phyloP scores from a whole-genome alignment of 2,329 filamentous ascomycete species.

The Neofusicoccum ribis region DNA sequence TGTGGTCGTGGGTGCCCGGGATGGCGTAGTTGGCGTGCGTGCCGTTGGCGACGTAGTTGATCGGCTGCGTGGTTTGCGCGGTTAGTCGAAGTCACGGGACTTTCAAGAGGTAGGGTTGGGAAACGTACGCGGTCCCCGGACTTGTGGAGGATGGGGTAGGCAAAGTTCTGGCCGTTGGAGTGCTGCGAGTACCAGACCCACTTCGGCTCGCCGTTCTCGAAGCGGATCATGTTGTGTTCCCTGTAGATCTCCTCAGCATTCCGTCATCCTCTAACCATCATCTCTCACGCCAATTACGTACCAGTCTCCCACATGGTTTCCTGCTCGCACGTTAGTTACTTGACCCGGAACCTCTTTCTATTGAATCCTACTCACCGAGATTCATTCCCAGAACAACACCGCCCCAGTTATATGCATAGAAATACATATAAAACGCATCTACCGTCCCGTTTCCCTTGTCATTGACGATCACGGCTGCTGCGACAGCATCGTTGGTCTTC shows the following conservation, averaged over 20 bases:
- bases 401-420: constrained; percentile 59
- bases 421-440: constrained; percentile 66
- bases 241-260: constrained; percentile 31
- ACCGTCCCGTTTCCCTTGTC: constrained; percentile 55
- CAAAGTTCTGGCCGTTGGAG: constrained; percentile 62
- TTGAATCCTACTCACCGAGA: constrained; percentile 25
- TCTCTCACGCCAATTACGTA: constrained; percentile 24
- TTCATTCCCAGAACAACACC: constrained; percentile 51
- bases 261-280: too few relatives aligned
- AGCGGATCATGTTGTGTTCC: constrained; percentile 69
- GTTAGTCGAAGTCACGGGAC: too few relatives aligned
- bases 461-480: constrained; percentile 57
- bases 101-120: background rate
- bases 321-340: constrained; percentile 26
- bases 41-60: constrained; percentile 61
- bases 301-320: constrained; percentile 66
- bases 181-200: constrained; percentile 66
- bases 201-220: constrained; percentile 55
- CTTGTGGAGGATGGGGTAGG: constrained; percentile 58
- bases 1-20: constrained; percentile 61
- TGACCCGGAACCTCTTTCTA: too few relatives aligned
- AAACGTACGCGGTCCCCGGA: constrained; percentile 43
- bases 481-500: constrained; percentile 52
- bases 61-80: constrained; percentile 37
- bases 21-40: constrained; percentile 67